phyloP scores from a whole-genome alignment of 129 eudicot species.

The Gnaphalium uliginosum region DNA sequence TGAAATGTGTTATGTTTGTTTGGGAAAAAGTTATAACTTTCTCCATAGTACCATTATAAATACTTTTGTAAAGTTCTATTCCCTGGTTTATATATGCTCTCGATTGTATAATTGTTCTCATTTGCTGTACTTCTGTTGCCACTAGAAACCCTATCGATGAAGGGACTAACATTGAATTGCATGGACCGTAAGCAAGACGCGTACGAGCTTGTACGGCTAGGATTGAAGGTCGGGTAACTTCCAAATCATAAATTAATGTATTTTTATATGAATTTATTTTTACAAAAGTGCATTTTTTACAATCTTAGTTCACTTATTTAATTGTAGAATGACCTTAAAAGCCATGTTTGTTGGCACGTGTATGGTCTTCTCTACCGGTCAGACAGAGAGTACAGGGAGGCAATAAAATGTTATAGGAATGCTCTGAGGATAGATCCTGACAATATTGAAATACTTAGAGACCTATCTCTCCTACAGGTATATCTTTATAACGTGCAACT shows the following conservation, averaged over 20 bases:
- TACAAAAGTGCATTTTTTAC: background rate
- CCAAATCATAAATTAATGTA: slow-evolving; percentile 4
- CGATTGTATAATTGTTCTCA: background rate
- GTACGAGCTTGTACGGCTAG: slow-evolving; percentile 94
- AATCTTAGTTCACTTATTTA: slow-evolving; percentile 1
- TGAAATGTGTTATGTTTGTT: background rate
- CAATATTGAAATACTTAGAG: slow-evolving; percentile 95
- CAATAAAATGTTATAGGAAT: slow-evolving; percentile 93
- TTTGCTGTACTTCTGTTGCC: slow-evolving; percentile 15
- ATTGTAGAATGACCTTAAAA: slow-evolving; percentile 94
- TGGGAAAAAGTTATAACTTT: background rate
- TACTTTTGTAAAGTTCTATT: background rate
- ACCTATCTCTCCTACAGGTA: slow-evolving; percentile 95
- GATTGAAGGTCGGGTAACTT: slow-evolving; percentile 68
- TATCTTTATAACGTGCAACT: background rate
- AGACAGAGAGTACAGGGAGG: slow-evolving; percentile 97
- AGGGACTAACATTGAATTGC: slow-evolving; percentile 95
- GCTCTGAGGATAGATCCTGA: slow-evolving; percentile 98
- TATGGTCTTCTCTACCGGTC: slow-evolving; percentile 98
- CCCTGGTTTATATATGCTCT: background rate
- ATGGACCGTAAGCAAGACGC: slow-evolving; percentile 99
- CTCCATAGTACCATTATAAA: background rate
- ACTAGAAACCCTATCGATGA: slow-evolving; percentile 93
- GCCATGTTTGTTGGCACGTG: slow-evolving; percentile 99
- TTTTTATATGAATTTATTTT: background rate